Evolutionary conservation across 2,329 filamentous ascomycete species (phyloP).

Genomic region (Fusarium drepaniforme): DNA sequence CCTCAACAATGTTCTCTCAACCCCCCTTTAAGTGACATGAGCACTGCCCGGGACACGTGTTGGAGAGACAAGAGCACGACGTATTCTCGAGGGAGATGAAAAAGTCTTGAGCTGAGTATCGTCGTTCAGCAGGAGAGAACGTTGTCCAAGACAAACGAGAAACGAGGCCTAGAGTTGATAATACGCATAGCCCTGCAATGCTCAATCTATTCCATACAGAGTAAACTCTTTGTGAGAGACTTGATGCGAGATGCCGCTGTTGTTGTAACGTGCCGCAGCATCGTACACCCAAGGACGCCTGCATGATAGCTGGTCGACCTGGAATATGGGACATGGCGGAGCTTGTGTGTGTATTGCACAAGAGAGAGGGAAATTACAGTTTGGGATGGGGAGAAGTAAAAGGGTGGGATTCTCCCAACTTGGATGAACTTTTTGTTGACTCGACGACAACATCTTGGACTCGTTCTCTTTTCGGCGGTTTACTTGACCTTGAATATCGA

Average conservation of each 20-base stretch:
- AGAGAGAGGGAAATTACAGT: neutral
- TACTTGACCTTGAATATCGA: neutral
- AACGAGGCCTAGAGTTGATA: neutral
- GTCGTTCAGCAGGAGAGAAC: neutral
- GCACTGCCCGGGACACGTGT: constrained; percentile 32
- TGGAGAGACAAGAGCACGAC: constrained; percentile 28
- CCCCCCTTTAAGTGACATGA: constrained; percentile 13
- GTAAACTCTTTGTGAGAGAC: constrained; percentile 11
- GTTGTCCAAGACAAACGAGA: neutral
- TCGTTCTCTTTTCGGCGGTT: neutral
- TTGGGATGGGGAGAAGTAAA: neutral
- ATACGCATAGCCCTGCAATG: neutral
- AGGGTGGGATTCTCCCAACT: neutral
- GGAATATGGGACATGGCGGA: constrained; percentile 12
- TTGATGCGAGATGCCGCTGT: constrained; percentile 41
- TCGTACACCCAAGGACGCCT: constrained; percentile 17
- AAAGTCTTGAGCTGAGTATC: constrained; percentile 4
- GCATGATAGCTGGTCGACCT: neutral
- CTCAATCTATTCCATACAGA: constrained; percentile 23
- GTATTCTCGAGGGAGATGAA: constrained; percentile 13
- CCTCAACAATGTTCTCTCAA: neutral
- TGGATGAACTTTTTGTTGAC: neutral
- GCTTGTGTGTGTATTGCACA: neutral
- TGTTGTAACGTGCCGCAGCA: constrained; percentile 33
- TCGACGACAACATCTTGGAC: neutral